Percentiles rank a stretch among this genome's conserved stretches.
These are phyloP conservation scores for Clathrus columnatus DNA, from an alignment of 768 basidiomycete genomes.

Conservation along the genomic window DNA sequence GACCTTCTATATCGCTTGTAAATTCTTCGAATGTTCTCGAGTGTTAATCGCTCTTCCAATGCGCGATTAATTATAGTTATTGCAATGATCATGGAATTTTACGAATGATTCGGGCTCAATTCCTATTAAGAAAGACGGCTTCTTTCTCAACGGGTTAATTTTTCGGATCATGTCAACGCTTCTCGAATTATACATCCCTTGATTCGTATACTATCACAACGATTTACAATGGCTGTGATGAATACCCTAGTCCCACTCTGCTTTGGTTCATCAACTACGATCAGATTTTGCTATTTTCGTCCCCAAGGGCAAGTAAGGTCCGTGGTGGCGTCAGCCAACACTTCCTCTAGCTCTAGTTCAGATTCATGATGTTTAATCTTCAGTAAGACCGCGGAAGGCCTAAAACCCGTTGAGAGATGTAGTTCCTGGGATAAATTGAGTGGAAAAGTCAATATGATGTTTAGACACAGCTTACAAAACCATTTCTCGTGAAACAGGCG, in stretches of 20 bases:
- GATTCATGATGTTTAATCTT: too few relatives aligned
- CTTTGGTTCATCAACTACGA: conserved; percentile 86
- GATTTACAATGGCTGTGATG: conserved; percentile 85
- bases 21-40: too few relatives aligned
- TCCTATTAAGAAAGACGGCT: conserved; percentile 73
- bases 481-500: conserved; percentile 13
- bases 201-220: conserved; percentile 73
- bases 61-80: conserved; percentile 86
- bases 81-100: conserved; percentile 86
- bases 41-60: conserved; percentile 73
- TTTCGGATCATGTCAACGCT: conserved; percentile 95
- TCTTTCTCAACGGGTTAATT: conserved; percentile 86
- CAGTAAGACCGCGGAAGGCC: too few relatives aligned
- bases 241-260: conserved; percentile 90
- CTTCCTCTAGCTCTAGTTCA: too few relatives aligned
- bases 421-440: too few relatives aligned
- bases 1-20: too few relatives aligned
- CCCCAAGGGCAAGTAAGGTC: conserved; percentile 95
- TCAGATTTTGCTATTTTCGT: conserved; percentile 97
- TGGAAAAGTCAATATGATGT: too few relatives aligned
- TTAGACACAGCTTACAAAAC: conserved; percentile 12
- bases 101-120: conserved; percentile 69
- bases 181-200: conserved; percentile 95
- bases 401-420: too few relatives aligned
- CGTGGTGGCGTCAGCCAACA: too few relatives aligned